These are phyloP conservation scores for Collybia sp. DNA, from an alignment of 768 basidiomycete species.

Conservation along the genomic window DNA sequence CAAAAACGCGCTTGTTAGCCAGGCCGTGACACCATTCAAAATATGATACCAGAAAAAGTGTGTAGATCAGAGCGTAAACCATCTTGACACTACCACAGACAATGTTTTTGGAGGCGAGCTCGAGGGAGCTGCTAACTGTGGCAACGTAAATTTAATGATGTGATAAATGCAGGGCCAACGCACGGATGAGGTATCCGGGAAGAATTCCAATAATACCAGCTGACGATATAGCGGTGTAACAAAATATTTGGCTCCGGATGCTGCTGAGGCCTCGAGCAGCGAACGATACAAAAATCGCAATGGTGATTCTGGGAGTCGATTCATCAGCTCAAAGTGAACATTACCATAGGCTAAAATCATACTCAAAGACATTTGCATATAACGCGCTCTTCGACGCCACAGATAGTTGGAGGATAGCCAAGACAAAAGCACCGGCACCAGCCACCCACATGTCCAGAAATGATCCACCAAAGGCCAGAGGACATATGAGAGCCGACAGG, in stretches of 20 bases:
- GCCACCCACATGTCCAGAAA: conserved; percentile 85
- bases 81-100: conserved; percentile 82
- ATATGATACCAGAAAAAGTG: conserved; percentile 56
- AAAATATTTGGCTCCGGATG: conserved; percentile 74
- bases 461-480: conserved; percentile 80
- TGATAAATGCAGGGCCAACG: conserved; percentile 16
- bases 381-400: conserved; percentile 73
- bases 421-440: conserved; percentile 60
- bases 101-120: conserved; percentile 83
- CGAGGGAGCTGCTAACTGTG: conserved; percentile 73
- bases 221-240: conserved; percentile 89
- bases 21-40: background rate
- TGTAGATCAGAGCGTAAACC: conserved; percentile 87
- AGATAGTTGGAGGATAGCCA: conserved; percentile 67
- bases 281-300: conserved; percentile 79
- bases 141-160: conserved; percentile 6
- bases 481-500: conserved; percentile 76
- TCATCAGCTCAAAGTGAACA: conserved; percentile 10
- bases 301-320: conserved; percentile 57
- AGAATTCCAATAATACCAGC: conserved; percentile 84
- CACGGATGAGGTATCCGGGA: conserved; percentile 83
- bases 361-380: conserved; percentile 94
- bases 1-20: background rate
- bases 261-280: conserved; percentile 77
- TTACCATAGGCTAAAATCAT: conserved; percentile 20